phyloP scores from a whole-genome alignment of 2,329 filamentous ascomycete genomes.

The Diaporthe sp. region DNA sequence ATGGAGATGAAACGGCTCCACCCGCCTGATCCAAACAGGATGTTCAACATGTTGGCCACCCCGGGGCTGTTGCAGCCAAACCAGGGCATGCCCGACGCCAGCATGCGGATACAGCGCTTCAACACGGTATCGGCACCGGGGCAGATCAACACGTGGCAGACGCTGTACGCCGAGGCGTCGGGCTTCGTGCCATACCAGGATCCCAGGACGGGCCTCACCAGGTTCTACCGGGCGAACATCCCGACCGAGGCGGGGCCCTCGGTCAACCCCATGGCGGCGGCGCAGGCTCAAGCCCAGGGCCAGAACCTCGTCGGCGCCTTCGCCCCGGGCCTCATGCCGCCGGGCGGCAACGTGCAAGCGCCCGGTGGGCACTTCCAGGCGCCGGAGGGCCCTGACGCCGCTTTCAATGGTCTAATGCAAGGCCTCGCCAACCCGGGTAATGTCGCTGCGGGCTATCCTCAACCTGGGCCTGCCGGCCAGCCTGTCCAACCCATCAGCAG shows the following conservation, averaged over 20 bases:
- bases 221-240: slow-evolving; percentile 14
- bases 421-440: not conserved
- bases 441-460: not conserved
- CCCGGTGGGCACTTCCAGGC: not conserved
- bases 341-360: not conserved
- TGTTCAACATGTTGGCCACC: not conserved
- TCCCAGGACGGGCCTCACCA: slow-evolving; percentile 24
- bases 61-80: not conserved
- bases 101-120: slow-evolving; percentile 1
- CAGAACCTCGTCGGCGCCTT: slow-evolving; percentile 3
- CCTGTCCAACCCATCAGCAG: not conserved
- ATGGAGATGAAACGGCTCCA: not conserved
- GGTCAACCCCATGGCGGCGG: not conserved
- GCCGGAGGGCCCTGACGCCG: not conserved
- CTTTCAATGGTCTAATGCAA: not conserved
- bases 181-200: slow-evolving; percentile 27
- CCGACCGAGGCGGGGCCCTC: slow-evolving; percentile 12
- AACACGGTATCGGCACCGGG: not conserved
- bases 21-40: not conserved
- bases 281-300: slow-evolving; percentile 9
- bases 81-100: not conserved
- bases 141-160: slow-evolving; percentile 17
- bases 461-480: no score
- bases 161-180: slow-evolving; percentile 11
- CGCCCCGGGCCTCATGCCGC: not conserved